A percentile compares a stretch with the other conserved stretches of the same genome.
phyloP scores from a whole-genome alignment of 148 eudicot species.

The Tetragonia tetragonoides region DNA sequence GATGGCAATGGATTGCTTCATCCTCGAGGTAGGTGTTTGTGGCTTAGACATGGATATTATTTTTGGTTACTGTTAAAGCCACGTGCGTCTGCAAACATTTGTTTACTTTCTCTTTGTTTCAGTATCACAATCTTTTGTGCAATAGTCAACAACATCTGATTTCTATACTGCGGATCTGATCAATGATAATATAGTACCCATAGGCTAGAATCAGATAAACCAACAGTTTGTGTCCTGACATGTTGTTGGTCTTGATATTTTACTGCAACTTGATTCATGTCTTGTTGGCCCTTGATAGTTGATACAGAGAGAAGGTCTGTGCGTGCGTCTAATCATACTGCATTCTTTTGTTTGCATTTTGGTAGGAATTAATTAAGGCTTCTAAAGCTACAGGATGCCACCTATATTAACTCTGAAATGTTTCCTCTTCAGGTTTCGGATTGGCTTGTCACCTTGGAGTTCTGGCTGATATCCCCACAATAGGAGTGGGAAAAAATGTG shows the following conservation, averaged over 20 bases:
- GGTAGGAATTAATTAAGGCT: neutral
- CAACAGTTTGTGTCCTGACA: neutral
- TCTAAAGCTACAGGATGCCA: neutral
- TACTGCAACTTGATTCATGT: neutral
- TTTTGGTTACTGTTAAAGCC: neutral
- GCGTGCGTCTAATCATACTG: neutral
- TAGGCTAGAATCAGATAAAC: neutral
- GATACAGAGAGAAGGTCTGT: neutral
- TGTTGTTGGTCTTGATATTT: neutral
- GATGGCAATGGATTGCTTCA: constrained; percentile 98
- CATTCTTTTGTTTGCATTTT: neutral
- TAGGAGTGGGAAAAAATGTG: constrained; percentile 92
- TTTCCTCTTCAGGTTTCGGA: constrained; percentile 68
- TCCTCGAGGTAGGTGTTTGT: constrained; percentile 72
- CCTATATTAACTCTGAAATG: constrained; percentile 8
- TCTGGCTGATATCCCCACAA: constrained; percentile 74
- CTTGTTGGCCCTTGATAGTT: constrained; percentile 1
- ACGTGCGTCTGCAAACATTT: neutral
- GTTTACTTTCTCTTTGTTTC: neutral
- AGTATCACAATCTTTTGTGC: neutral
- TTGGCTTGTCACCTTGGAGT: constrained; percentile 98
- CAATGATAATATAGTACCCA: neutral
- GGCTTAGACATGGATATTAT: neutral
- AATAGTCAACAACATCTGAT: neutral
- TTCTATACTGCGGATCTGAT: neutral